phyloP scores from a whole-genome alignment of 2,329 filamentous ascomycete genomes.

The Microsporum audouinii region DNA sequence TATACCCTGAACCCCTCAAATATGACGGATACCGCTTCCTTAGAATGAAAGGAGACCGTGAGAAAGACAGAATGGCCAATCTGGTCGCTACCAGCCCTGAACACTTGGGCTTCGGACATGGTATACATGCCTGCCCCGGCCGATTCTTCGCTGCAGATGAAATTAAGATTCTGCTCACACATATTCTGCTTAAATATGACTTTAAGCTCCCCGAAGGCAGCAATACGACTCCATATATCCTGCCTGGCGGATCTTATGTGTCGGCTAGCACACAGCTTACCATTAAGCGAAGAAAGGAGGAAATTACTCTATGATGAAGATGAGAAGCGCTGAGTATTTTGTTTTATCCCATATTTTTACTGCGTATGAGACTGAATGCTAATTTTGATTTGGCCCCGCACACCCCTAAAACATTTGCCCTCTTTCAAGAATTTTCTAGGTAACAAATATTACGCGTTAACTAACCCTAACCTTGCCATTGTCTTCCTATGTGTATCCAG shows the following conservation, averaged over 20 bases:
- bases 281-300: background rate
- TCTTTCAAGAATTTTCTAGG: too few species aligned
- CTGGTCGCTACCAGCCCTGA: constrained; percentile 30
- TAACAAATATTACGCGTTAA: too few species aligned
- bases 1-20: constrained; percentile 13
- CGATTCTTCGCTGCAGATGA: constrained; percentile 23
- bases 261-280: background rate
- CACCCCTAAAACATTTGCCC: too few species aligned
- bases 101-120: constrained; percentile 47
- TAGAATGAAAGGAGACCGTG: constrained; percentile 8
- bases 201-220: background rate
- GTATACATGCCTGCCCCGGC: constrained; percentile 37
- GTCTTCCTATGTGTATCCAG: too few species aligned
- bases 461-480: too few species aligned
- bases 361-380: background rate
- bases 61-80: constrained; percentile 9
- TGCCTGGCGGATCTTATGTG: background rate
- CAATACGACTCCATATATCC: background rate
- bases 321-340: background rate
- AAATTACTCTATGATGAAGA: background rate
- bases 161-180: constrained; percentile 21
- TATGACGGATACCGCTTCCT: constrained; percentile 16
- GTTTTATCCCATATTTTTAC: background rate
- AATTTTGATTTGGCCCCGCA: background rate
- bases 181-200: constrained; percentile 24